These are phyloP conservation scores for Clonostachys sp. DNA, from an alignment of 2,329 filamentous ascomycete genomes.

Conservation along the genomic window DNA sequence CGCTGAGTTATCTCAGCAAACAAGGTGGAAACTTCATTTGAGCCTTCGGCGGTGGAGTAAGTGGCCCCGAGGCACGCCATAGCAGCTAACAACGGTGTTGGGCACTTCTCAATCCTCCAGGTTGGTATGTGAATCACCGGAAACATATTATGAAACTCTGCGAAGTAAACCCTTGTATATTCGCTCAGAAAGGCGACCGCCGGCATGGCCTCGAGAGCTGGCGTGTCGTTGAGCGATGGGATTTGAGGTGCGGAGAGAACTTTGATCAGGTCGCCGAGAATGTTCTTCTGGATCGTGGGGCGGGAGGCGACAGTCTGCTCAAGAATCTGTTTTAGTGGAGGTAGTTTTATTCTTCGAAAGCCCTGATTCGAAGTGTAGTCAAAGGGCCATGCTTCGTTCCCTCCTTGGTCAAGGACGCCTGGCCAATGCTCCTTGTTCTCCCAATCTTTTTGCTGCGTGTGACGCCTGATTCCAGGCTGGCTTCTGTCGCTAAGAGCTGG, in stretches of 20 bases:
- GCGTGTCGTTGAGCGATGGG: conserved; percentile 3
- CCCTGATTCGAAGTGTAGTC: neutral
- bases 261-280: neutral
- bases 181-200: conserved; percentile 5
- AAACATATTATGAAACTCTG: conserved; percentile 17
- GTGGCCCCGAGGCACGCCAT: conserved; percentile 21
- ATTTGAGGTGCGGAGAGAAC: neutral
- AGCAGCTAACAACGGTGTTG: conserved; percentile 15
- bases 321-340: neutral
- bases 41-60: conserved; percentile 7
- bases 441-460: neutral
- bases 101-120: conserved; percentile 12
- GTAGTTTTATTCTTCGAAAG: neutral
- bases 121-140: conserved; percentile 20
- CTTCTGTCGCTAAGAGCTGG: too few relatives aligned
- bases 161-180: conserved; percentile 10
- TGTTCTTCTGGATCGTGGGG: neutral
- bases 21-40: conserved; percentile 8
- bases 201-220: neutral
- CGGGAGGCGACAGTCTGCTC: neutral
- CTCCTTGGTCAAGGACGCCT: neutral
- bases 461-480: too few relatives aligned
- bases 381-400: neutral
- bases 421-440: neutral
- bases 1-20: conserved; percentile 16